Conservation (phyloP, 75 land plant species). For the Larix kaempferi region DNA sequence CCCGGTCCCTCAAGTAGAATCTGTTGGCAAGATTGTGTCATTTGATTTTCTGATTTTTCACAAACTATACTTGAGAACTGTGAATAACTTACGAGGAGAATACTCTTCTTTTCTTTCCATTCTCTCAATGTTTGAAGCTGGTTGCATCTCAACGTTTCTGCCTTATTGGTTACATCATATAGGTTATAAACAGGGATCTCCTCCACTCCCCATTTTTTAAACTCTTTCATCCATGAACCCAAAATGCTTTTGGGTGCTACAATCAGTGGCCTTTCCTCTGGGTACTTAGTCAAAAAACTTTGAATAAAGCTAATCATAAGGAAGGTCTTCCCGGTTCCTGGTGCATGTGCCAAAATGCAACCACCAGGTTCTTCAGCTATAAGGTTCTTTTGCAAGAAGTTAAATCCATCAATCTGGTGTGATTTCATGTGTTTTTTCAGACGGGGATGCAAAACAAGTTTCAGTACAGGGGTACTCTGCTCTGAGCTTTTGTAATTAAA, state of each 20-base stretch:
- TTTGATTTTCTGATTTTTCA: conserved; percentile 12
- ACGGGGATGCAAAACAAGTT: conserved; percentile 55
- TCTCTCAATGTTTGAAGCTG: conserved; percentile 61
- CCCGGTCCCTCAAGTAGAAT: conserved; percentile 58
- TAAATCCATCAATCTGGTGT: conserved; percentile 84
- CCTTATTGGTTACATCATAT: conserved; percentile 39
- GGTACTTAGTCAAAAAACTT: conserved; percentile 73
- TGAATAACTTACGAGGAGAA: conserved; percentile 75
- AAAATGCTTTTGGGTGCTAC: conserved; percentile 87
- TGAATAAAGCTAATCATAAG: conserved; percentile 78
- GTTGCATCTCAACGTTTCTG: conserved; percentile 36
- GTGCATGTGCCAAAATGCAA: conserved; percentile 95
- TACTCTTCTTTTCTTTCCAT: conserved; percentile 65
- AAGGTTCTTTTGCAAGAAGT: conserved; percentile 62
- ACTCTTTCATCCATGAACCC: conserved; percentile 78
- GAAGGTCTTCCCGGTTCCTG: conserved; percentile 95
- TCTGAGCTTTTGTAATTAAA: conserved; percentile 13
- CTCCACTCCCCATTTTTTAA: conserved; percentile 80
- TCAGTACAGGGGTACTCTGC: conserved; percentile 18
- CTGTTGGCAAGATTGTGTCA: conserved; percentile 40
- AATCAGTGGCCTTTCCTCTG: conserved; percentile 64
- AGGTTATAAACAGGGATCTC: conserved; percentile 52
- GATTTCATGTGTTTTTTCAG: conserved; percentile 56
- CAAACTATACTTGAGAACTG: conserved; percentile 63
- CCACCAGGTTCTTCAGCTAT: conserved; percentile 74